These are phyloP conservation scores for Simplicillium aogashimaense DNA, from an alignment of 2,329 filamentous ascomycete species.

Conservation along the genomic window DNA sequence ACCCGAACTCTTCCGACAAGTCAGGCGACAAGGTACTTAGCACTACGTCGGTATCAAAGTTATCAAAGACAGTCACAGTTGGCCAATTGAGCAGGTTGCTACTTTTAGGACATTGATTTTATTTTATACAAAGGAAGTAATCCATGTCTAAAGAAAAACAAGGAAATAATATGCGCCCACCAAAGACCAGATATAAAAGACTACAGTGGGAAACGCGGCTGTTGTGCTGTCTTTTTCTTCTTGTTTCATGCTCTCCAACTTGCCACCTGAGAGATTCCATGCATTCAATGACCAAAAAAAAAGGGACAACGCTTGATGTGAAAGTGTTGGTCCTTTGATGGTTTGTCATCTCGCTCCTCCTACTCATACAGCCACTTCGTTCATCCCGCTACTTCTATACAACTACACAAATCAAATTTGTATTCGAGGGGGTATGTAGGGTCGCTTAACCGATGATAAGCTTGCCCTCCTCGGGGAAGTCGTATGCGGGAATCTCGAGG, in stretches of 20 bases:
- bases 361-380: conserved; percentile 4
- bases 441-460: conserved; percentile 79
- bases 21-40: too few relatives aligned
- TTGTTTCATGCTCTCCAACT: conserved; percentile 1
- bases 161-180: conserved; percentile 13
- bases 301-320: neutral
- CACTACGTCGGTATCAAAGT: too few relatives aligned
- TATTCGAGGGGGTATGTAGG: neutral
- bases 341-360: neutral
- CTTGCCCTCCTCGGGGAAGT: conserved; percentile 82
- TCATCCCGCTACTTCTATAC: too few relatives aligned
- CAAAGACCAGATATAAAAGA: conserved; percentile 8
- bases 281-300: neutral
- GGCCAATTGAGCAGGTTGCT: neutral
- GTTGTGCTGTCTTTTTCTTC: neutral
- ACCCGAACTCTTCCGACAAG: too few relatives aligned
- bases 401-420: neutral
- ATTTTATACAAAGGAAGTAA: conserved; percentile 26
- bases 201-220: too few relatives aligned
- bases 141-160: conserved; percentile 23
- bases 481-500: conserved; percentile 87
- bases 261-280: neutral
- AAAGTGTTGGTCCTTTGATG: too few relatives aligned
- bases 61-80: too few relatives aligned
- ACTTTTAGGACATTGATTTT: conserved; percentile 17